Percentiles rank a stretch among this genome's conserved stretches.
These are phyloP conservation scores for Hemisphaericaspora subhashii DNA, from an alignment of 1,139 yeast species.

Conservation along the genomic window DNA sequence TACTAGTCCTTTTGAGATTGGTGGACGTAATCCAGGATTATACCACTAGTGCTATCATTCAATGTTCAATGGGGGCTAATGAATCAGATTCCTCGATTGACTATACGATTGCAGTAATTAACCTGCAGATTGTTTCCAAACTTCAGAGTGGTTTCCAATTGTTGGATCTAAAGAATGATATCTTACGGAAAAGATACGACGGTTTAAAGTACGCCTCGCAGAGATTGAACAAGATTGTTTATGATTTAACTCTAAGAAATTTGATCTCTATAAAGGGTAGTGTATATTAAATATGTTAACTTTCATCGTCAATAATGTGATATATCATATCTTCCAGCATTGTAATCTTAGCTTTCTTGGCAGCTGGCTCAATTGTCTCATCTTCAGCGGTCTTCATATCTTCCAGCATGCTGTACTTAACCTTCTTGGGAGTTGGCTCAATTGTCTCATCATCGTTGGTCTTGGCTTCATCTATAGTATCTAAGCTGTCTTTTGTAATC, in stretches of 20 bases:
- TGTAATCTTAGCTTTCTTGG: neutral
- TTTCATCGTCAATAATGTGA: slow-evolving; percentile 1
- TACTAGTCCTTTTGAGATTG: slow-evolving; percentile 24
- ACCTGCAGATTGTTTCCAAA: slow-evolving; percentile 26
- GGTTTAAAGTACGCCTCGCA: slow-evolving; percentile 32
- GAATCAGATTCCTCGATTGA: slow-evolving; percentile 15
- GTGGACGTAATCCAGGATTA: slow-evolving; percentile 30
- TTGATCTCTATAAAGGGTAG: slow-evolving; percentile 18
- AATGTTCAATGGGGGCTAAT: slow-evolving; percentile 19
- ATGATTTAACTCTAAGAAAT: slow-evolving; percentile 25
- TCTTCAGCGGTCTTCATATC: neutral
- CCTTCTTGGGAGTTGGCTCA: no score
- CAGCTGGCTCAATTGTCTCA: neutral
- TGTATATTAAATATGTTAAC: slow-evolving; percentile 7
- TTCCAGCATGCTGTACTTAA: neutral
- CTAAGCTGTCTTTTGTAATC: no score
- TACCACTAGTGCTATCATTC: slow-evolving; percentile 28
- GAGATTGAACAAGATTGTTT: slow-evolving; percentile 29
- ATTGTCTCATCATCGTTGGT: no score
- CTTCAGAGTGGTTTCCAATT: slow-evolving; percentile 30
- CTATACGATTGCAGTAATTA: slow-evolving; percentile 24
- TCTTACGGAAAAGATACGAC: slow-evolving; percentile 28
- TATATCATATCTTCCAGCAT: neutral
- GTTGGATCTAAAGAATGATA: slow-evolving; percentile 33
- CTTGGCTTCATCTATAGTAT: no score